A percentile compares a stretch with the other conserved stretches of the same genome.
These are phyloP conservation scores for Nicotiana undulata DNA, from an alignment of 257 asterid species.

Conservation along the genomic window DNA sequence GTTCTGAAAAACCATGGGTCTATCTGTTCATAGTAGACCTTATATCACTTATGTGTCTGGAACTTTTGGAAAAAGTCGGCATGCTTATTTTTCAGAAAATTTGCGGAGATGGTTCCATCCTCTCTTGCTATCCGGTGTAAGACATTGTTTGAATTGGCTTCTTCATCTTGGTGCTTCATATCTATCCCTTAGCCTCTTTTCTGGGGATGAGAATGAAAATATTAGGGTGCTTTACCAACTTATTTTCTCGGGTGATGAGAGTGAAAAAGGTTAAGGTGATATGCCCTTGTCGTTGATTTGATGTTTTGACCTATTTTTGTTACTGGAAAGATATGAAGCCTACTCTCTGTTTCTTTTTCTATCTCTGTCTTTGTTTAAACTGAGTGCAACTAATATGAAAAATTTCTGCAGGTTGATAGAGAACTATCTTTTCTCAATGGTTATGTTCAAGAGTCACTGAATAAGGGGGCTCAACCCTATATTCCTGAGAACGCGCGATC, in stretches of 20 bases:
- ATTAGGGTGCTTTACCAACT: not conserved
- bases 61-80: not conserved
- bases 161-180: not conserved
- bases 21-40: not conserved
- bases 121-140: not conserved
- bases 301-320: not conserved
- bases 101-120: not conserved
- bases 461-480: constrained; percentile 85
- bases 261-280: not conserved
- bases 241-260: not conserved
- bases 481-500: constrained; percentile 67
- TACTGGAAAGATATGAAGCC: not conserved
- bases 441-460: constrained; percentile 67
- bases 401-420: constrained; percentile 61
- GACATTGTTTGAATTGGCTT: not conserved
- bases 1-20: not conserved
- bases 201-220: not conserved
- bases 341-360: not conserved
- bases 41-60: not conserved
- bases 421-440: constrained; percentile 64
- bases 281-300: not conserved
- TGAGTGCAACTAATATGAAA: not conserved
- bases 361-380: not conserved
- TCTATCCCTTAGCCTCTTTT: not conserved
- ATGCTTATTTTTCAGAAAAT: not conserved